phyloP scores from a whole-genome alignment of 805 yeast genomes.

The Zygoascus biomembranicola region DNA sequence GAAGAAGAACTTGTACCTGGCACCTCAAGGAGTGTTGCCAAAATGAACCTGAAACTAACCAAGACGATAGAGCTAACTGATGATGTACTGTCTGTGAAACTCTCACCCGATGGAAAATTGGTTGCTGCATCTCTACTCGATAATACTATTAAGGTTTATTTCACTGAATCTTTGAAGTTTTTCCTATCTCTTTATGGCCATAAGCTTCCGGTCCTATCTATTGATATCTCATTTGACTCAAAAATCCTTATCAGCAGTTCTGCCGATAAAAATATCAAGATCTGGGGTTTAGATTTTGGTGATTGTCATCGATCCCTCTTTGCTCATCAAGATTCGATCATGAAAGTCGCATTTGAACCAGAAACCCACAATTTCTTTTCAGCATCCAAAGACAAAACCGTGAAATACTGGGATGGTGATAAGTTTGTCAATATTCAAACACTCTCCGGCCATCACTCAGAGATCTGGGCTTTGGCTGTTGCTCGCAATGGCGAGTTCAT shows the following conservation, averaged over 20 bases:
- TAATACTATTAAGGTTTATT: slow-evolving; percentile 92
- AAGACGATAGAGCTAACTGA: slow-evolving; percentile 81
- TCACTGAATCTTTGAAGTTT: slow-evolving; percentile 77
- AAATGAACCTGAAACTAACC: slow-evolving; percentile 57
- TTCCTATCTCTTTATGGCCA: slow-evolving; percentile 90
- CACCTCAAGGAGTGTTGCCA: slow-evolving; percentile 41
- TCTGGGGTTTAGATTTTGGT: slow-evolving; percentile 99
- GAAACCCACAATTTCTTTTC: slow-evolving; percentile 86
- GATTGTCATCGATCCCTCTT: slow-evolving; percentile 96
- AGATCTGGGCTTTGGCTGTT: slow-evolving; percentile 88
- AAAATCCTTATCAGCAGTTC: slow-evolving; percentile 86
- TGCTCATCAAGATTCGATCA: slow-evolving; percentile 94
- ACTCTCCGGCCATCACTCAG: slow-evolving; percentile 78
- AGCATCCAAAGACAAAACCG: slow-evolving; percentile 77
- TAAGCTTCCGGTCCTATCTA: slow-evolving; percentile 85
- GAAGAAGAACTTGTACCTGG: slow-evolving; percentile 64
- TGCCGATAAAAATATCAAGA: slow-evolving; percentile 94
- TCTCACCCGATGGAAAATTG: slow-evolving; percentile 71
- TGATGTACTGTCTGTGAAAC: slow-evolving; percentile 69
- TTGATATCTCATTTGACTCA: slow-evolving; percentile 85
- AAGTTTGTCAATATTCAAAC: slow-evolving; percentile 92
- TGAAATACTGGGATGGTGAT: slow-evolving; percentile 98
- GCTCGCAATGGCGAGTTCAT: slow-evolving; percentile 59
- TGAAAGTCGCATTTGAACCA: slow-evolving; percentile 78
- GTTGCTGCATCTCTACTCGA: slow-evolving; percentile 82